Base-by-base conservation (phyloP, 352 stramenopile species). In the Pilasporangium apinafurcum region DNA sequence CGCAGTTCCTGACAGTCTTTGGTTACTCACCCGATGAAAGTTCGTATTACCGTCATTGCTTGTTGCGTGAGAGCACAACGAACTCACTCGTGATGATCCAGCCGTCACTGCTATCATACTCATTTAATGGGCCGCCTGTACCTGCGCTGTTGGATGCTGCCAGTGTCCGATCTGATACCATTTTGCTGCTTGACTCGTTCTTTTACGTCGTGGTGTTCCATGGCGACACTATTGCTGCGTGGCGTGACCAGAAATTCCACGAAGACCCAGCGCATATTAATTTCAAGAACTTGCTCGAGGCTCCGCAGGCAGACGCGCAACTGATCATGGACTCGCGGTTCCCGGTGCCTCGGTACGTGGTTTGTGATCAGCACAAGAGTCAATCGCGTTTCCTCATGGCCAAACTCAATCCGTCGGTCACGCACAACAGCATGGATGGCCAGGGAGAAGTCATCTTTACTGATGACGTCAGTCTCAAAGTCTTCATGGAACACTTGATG, bases 121-220 rank as follows among this genome's bases (percentile, higher is more conserved):
- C 83, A 54, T 96, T 96, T 73, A 89, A 90, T 34, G 83, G 95
- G 25, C 59, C 93, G 56, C 64, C 96, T 58, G 73, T 96, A 59
- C 78, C 91, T 16, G 86, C 89, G 38, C 75, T 97, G 29, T 60
- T 97, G 33, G 88, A 97, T 49, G 79, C 82, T 34, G 73, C 82
- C 21, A 96, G 84, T 21, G 96, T 99, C 27, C 89, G 95, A 18
- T 87, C 95, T 20, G 96, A 99, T 75, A 98, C 92, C 34, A 99
- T 99, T 65, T 58, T 99, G 33, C 77, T 99, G 16, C 73, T 99
- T 14, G 97, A 99, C 62, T 99, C 96, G 32, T 99, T 99, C 83
- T 99, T 99, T 72, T 98, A 98, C 59, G 96, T 99, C 20, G 96
- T 99, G 33, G 95, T 99, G 6, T 99, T 99, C 69, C 96, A 99